Conservation (phyloP, 2,329 filamentous ascomycete genomes). For the Bipolaris bicolor region DNA sequence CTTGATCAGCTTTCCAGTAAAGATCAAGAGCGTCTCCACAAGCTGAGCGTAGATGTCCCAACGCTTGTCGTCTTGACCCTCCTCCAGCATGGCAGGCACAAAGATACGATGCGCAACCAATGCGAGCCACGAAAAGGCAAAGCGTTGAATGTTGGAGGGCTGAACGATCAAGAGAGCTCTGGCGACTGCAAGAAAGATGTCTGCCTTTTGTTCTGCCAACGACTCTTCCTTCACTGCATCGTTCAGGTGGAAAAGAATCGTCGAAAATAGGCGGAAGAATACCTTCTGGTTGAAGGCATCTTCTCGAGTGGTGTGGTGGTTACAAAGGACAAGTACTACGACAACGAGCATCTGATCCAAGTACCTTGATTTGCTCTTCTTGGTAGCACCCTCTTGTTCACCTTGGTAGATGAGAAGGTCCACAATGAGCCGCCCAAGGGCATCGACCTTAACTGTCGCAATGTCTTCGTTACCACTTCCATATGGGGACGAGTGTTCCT, state of each 20-base stretch:
- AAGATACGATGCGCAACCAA: constrained; percentile 86
- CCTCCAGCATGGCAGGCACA: constrained; percentile 74
- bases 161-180: constrained; percentile 74
- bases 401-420: constrained; percentile 75
- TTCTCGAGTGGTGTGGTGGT: constrained; percentile 80
- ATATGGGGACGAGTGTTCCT: constrained; percentile 64
- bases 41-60: constrained; percentile 79
- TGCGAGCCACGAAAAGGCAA: constrained; percentile 83
- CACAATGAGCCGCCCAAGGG: constrained; percentile 79
- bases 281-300: constrained; percentile 86
- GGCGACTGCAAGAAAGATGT: constrained; percentile 75
- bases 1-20: constrained; percentile 81
- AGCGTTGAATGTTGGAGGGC: constrained; percentile 78
- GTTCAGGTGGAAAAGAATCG: constrained; percentile 78
- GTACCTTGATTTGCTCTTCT: constrained; percentile 70
- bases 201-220: constrained; percentile 62
- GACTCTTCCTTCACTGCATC: constrained; percentile 58
- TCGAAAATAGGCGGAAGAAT: constrained; percentile 88
- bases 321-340: constrained; percentile 80
- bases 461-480: constrained; percentile 64
- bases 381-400: constrained; percentile 63
- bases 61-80: constrained; percentile 64
- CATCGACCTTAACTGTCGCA: constrained; percentile 73
- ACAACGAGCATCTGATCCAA: constrained; percentile 79
- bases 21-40: constrained; percentile 72